These are phyloP conservation scores for Tylopilus sp. DNA, from an alignment of 768 basidiomycete species.

Conservation along the genomic window DNA sequence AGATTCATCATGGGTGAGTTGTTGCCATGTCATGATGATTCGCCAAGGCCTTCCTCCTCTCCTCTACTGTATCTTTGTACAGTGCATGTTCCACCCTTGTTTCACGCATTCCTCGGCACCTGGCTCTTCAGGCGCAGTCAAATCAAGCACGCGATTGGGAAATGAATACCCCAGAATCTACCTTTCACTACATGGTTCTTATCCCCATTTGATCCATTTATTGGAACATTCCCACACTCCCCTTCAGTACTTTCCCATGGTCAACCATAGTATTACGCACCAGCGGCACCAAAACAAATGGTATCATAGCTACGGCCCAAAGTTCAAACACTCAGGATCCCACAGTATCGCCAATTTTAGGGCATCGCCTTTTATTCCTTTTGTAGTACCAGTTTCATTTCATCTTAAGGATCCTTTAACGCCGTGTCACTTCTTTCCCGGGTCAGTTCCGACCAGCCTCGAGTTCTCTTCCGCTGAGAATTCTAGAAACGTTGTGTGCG, in stretches of 20 bases:
- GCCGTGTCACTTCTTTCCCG: constrained; percentile 11
- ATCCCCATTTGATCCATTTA: constrained; percentile 17
- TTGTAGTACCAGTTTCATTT: constrained; percentile 4
- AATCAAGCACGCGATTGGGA: constrained; percentile 11
- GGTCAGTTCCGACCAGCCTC: constrained; percentile 1
- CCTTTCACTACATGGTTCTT: constrained; percentile 5
- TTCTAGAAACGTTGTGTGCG: constrained; percentile 4
- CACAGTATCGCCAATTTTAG: not conserved
- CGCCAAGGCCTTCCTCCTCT: constrained; percentile 1
- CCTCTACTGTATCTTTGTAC: not conserved
- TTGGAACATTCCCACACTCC: constrained; percentile 10
- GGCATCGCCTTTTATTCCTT: not conserved
- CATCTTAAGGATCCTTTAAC: constrained; percentile 4
- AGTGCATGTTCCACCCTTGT: constrained; percentile 5
- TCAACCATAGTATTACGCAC: constrained; percentile 4
- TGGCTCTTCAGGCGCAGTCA: not conserved
- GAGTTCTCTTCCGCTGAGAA: constrained; percentile 3
- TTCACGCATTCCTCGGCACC: constrained; percentile 27
- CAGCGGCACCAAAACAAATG: constrained; percentile 9
- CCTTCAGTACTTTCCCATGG: constrained; percentile 23
- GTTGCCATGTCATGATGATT: constrained; percentile 22
- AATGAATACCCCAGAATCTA: constrained; percentile 13
- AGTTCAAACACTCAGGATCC: constrained; percentile 5
- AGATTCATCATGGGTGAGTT: no score
- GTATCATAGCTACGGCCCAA: constrained; percentile 25